phyloP scores from a whole-genome alignment of 768 basidiomycete genomes.

The Serendipita vermifera region DNA sequence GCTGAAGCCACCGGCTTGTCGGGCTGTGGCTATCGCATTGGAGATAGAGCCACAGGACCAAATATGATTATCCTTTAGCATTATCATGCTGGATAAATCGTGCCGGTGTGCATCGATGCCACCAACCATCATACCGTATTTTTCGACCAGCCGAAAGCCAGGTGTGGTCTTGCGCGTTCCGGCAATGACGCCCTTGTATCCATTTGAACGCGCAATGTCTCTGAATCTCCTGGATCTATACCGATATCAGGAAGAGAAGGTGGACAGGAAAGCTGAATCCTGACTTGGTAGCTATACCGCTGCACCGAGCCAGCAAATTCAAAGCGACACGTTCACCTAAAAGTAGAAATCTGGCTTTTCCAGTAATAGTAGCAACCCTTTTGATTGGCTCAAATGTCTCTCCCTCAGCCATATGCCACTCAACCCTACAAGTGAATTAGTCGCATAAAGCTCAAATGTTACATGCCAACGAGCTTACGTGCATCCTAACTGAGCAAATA shows the following conservation, averaged over 20 bases:
- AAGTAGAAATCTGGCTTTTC: conserved; percentile 75
- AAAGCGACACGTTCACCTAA: conserved; percentile 87
- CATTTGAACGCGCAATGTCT: conserved; percentile 61
- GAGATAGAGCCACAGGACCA: conserved; percentile 96
- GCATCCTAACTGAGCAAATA: conserved; percentile 83
- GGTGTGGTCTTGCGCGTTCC: conserved; percentile 98
- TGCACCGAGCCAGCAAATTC: conserved; percentile 87
- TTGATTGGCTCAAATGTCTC: conserved; percentile 65
- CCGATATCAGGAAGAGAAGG: neutral
- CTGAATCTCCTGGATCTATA: conserved; percentile 69
- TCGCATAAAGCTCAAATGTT: too few species aligned
- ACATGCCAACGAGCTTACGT: conserved; percentile 51
- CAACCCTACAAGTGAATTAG: conserved; percentile 46
- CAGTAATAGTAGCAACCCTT: conserved; percentile 81
- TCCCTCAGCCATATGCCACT: conserved; percentile 88
- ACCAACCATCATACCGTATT: conserved; percentile 97
- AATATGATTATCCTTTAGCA: conserved; percentile 99
- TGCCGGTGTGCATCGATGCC: conserved; percentile 93
- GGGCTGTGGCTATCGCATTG: conserved; percentile 71
- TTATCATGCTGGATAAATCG: conserved; percentile 98
- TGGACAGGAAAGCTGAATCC: conserved; percentile 17
- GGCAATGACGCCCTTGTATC: conserved; percentile 79
- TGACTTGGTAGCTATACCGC: conserved; percentile 92
- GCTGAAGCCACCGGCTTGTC: conserved; percentile 81
- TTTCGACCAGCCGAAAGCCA: conserved; percentile 92